These are phyloP conservation scores for Russula sp. DNA, from an alignment of 768 basidiomycete genomes.

Conservation along the genomic window DNA sequence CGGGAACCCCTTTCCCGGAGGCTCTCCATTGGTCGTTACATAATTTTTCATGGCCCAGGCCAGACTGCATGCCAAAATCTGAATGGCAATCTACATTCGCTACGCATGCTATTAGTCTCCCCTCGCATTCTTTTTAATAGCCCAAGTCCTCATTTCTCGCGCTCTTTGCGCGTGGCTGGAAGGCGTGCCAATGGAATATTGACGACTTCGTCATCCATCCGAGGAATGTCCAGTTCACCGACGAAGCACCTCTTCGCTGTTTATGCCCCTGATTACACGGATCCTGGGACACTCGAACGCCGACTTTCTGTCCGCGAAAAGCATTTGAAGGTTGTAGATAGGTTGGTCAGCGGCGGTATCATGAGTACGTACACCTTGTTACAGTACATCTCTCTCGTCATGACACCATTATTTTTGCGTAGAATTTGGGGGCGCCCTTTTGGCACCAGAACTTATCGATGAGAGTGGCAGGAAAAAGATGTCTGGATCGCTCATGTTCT, in stretches of 20 bases:
- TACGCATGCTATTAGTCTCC: no score
- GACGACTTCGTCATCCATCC: background rate
- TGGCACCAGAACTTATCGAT: conserved; percentile 17
- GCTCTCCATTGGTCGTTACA: no score
- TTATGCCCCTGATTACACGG: conserved; percentile 30
- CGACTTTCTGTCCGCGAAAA: conserved; percentile 25
- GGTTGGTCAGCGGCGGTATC: conserved; percentile 1
- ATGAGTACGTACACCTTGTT: conserved; percentile 17
- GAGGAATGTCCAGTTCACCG: conserved; percentile 3
- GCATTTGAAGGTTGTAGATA: conserved; percentile 23
- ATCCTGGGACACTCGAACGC: conserved; percentile 24
- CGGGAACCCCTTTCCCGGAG: no score
- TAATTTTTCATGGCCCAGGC: no score
- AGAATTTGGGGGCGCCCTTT: conserved; percentile 16
- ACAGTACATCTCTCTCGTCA: background rate
- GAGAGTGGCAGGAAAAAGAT: conserved; percentile 19
- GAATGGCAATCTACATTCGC: no score
- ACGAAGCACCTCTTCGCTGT: conserved; percentile 24
- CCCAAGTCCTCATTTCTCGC: background rate
- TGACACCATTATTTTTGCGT: background rate
- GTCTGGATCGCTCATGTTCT: conserved; percentile 25
- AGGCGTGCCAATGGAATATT: background rate
- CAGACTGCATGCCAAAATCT: no score
- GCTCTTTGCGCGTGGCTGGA: background rate
- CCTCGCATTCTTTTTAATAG: background rate